Evolutionary conservation across 139 green algal species (phyloP).

Genomic region (Picochlorum sp.): DNA sequence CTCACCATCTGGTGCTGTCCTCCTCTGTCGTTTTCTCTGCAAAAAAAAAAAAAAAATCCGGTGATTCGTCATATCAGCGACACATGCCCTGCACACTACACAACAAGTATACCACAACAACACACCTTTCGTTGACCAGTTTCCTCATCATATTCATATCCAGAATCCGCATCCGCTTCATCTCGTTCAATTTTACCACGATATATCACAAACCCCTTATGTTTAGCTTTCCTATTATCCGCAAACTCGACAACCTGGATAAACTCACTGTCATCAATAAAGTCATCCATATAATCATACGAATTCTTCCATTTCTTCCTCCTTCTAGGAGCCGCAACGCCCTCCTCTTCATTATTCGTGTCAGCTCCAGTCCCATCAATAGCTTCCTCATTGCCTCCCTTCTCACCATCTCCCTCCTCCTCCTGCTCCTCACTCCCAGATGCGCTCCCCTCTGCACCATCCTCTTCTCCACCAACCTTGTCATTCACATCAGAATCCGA

Average conservation of each 20-base stretch:
- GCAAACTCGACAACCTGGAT: constrained; percentile 2
- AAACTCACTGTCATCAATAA: constrained; percentile 19
- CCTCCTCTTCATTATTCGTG: neutral
- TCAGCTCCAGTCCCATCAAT: neutral
- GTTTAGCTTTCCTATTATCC: constrained; percentile 10
- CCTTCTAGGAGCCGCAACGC: neutral
- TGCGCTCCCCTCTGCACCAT: neutral
- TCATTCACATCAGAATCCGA: neutral
- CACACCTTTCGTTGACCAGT: neutral
- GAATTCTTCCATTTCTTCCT: constrained; percentile 1
- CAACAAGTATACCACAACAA: neutral
- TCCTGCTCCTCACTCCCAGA: constrained; percentile 2
- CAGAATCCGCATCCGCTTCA: constrained; percentile 2
- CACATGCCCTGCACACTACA: neutral
- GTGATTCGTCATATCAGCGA: neutral
- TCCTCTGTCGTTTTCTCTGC: neutral
- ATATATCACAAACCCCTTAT: constrained; percentile 10
- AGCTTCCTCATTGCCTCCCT: neutral
- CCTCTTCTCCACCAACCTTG: neutral
- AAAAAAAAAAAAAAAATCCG: too few relatives aligned
- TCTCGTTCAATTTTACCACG: constrained; percentile 4
- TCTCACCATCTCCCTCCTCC: neutral
- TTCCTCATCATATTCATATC: neutral
- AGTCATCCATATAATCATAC: constrained; percentile 15
- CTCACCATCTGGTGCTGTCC: neutral